A percentile compares a stretch with the other conserved stretches of the same genome.
These are phyloP conservation scores for Citrus mangshanensis DNA, from an alignment of 345 rosid genomes.

Conservation along the genomic window DNA sequence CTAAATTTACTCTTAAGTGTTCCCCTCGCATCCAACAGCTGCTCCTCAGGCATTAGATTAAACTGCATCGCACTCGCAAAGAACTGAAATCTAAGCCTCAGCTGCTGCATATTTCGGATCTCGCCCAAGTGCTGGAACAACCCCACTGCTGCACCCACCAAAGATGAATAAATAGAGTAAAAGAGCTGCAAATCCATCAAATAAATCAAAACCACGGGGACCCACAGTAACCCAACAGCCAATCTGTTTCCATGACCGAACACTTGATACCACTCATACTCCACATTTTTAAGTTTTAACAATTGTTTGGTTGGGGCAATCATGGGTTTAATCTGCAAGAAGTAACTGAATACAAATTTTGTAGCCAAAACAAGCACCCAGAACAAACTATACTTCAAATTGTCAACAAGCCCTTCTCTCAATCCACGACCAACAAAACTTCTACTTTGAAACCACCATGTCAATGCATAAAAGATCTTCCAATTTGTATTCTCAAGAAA, in stretches of 20 bases:
- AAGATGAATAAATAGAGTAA: slow-evolving; percentile 85
- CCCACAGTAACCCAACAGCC: slow-evolving; percentile 77
- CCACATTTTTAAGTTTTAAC: slow-evolving; percentile 36
- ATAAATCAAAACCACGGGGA: slow-evolving; percentile 78
- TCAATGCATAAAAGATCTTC: slow-evolving; percentile 59
- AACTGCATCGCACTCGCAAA: slow-evolving; percentile 97
- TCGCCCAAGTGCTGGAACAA: slow-evolving; percentile 91
- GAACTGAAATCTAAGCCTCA: slow-evolving; percentile 94
- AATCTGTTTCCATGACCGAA: slow-evolving; percentile 57
- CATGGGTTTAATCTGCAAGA: slow-evolving; percentile 86
- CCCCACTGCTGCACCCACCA: slow-evolving; percentile 85
- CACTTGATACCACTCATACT: slow-evolving; percentile 72
- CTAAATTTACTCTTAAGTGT: slow-evolving; percentile 71
- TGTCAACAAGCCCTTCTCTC: slow-evolving; percentile 80
- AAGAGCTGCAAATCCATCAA: slow-evolving; percentile 95
- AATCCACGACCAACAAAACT: slow-evolving; percentile 80
- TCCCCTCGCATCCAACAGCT: slow-evolving; percentile 75
- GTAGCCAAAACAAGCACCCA: slow-evolving; percentile 83
- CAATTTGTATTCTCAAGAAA: slow-evolving; percentile 87
- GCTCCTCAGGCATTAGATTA: slow-evolving; percentile 96
- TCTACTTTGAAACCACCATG: slow-evolving; percentile 86
- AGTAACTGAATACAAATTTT: slow-evolving; percentile 79
- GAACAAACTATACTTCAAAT: slow-evolving; percentile 70
- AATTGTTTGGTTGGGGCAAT: slow-evolving; percentile 57
- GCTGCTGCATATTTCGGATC: slow-evolving; percentile 82